Percentiles rank a stretch among this genome's conserved stretches.
These are phyloP conservation scores for Nemania sp. DNA, from an alignment of 2,329 filamentous ascomycete species.

Conservation along the genomic window DNA sequence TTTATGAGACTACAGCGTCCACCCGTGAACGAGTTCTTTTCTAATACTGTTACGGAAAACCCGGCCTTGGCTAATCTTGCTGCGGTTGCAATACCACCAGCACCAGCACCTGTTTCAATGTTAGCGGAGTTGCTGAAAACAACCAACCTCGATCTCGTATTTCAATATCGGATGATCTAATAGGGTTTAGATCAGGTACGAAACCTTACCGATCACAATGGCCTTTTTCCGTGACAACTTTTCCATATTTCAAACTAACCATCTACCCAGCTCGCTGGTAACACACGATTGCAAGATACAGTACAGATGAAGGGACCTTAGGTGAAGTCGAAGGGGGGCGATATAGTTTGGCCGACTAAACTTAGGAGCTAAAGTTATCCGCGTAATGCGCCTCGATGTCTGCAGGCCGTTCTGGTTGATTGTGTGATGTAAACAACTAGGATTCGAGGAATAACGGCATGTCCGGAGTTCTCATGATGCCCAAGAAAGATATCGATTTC, in stretches of 20 bases:
- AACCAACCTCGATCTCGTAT: too few relatives aligned
- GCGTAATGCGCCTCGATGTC: background rate
- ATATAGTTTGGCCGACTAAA: background rate
- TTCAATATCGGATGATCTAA: background rate
- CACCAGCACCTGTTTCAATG: constrained; percentile 68
- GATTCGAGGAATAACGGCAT: background rate
- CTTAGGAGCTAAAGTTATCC: background rate
- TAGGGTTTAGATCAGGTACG: background rate
- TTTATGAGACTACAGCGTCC: constrained; percentile 76
- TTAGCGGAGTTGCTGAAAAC: constrained; percentile 29
- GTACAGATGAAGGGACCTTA: too few relatives aligned
- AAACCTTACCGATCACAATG: constrained; percentile 63
- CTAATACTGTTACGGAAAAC: constrained; percentile 78
- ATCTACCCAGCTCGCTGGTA: background rate
- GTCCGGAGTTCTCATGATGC: background rate
- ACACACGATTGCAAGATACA: too few relatives aligned
- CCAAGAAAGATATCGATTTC: constrained; percentile 16
- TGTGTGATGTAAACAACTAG: background rate
- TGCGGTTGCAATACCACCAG: constrained; percentile 77
- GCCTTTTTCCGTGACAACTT: constrained; percentile 57
- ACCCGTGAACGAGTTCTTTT: constrained; percentile 80
- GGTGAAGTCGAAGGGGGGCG: background rate
- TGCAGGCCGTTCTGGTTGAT: background rate
- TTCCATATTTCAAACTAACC: constrained; percentile 38
- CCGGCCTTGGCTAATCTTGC: constrained; percentile 78